Conservation (phyloP, 129 eudicot species). For the Centella asiatica region DNA sequence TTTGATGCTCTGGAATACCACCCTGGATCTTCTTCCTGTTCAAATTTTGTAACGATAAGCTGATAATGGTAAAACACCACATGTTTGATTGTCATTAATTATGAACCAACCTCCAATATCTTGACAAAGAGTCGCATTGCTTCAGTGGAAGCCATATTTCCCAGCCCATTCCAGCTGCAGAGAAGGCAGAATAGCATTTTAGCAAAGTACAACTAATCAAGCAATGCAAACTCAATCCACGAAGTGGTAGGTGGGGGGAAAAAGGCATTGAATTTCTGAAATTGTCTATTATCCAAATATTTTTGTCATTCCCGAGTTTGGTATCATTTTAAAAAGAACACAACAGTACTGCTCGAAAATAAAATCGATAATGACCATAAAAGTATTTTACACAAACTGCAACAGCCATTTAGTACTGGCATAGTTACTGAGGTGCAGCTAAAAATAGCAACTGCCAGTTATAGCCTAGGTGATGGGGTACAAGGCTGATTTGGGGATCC, state of each 20-base stretch:
- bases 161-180: slow-evolving; percentile 93
- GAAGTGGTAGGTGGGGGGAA: too few species aligned
- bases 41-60: slow-evolving; percentile 10
- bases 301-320: too few species aligned
- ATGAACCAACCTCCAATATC: slow-evolving; percentile 70
- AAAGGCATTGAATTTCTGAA: too few species aligned
- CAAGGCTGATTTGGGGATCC: background rate
- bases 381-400: too few species aligned
- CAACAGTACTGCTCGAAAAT: too few species aligned
- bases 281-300: background rate
- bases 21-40: slow-evolving; percentile 98
- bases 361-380: too few species aligned
- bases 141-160: slow-evolving; percentile 89
- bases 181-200: slow-evolving; percentile 6
- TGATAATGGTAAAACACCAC: slow-evolving; percentile 8
- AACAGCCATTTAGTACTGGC: background rate
- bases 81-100: background rate
- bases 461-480: slow-evolving; percentile 1
- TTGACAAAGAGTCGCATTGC: slow-evolving; percentile 98
- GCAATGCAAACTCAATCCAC: too few species aligned
- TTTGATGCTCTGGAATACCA: slow-evolving; percentile 92
- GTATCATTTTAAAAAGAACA: too few species aligned
- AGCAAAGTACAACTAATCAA: slow-evolving; percentile 5
- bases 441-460: background rate
- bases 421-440: background rate